A percentile compares a stretch with the other conserved stretches of the same genome.
These are phyloP conservation scores for Xylaria flabelliformis DNA, from an alignment of 495 filamentous ascomycete species.

Conservation along the genomic window DNA sequence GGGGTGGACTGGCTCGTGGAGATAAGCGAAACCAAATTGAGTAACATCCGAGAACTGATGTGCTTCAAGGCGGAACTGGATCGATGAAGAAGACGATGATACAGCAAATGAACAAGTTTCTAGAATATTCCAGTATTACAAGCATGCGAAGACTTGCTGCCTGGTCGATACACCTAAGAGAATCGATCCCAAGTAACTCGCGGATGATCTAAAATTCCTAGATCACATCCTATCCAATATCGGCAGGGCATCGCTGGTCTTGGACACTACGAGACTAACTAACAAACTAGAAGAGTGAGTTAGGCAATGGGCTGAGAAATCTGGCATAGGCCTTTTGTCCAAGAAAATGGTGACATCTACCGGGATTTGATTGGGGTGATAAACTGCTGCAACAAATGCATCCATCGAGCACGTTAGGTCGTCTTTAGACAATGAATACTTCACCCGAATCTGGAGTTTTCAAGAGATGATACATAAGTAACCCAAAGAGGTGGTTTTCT, in stretches of 20 bases:
- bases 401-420: conserved; percentile 31
- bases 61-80: conserved; percentile 28
- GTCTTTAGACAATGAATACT: conserved; percentile 38
- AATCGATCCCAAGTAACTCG: background rate
- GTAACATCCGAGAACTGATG: conserved; percentile 2
- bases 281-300: background rate
- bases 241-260: background rate
- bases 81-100: conserved; percentile 16
- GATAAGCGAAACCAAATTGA: conserved; percentile 7
- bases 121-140: background rate
- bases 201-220: background rate
- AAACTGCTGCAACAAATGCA: conserved; percentile 37
- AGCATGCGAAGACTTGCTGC: background rate
- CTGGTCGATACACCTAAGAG: background rate
- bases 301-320: conserved; percentile 1
- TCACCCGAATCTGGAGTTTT: conserved; percentile 37
- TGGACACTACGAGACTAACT: background rate
- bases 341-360: background rate
- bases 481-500: background rate
- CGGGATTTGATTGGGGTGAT: conserved; percentile 36
- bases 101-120: background rate
- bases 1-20: background rate
- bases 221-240: background rate
- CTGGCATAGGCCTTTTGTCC: background rate
- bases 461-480: conserved; percentile 36